Conservation (phyloP, 768 basidiomycete species). For the Tephrocybe sp. region DNA sequence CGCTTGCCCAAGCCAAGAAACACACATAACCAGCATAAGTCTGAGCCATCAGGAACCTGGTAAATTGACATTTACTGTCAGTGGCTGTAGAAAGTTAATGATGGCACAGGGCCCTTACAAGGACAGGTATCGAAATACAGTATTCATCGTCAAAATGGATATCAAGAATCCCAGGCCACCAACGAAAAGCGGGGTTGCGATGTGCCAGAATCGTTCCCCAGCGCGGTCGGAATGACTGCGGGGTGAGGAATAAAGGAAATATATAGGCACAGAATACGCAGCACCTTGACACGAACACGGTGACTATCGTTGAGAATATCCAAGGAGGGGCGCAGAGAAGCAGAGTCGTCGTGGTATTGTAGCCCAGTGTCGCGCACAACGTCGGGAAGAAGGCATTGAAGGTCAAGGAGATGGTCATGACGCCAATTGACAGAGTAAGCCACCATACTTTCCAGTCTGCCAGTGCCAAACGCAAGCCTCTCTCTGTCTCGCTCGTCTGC, state of each 20-base stretch:
- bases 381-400: slow-evolving; percentile 86
- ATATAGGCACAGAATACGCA: slow-evolving; percentile 14
- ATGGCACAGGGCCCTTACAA: slow-evolving; percentile 43
- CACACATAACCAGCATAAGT: slow-evolving; percentile 71
- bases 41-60: slow-evolving; percentile 76
- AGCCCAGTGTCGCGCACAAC: slow-evolving; percentile 71
- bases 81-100: background rate
- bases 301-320: slow-evolving; percentile 59
- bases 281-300: slow-evolving; percentile 54
- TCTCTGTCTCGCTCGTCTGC: slow-evolving; percentile 21
- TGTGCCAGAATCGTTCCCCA: slow-evolving; percentile 78
- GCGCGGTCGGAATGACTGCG: slow-evolving; percentile 72
- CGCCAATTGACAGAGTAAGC: slow-evolving; percentile 63
- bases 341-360: slow-evolving; percentile 61
- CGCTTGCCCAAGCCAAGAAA: slow-evolving; percentile 52
- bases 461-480: slow-evolving; percentile 63
- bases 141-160: slow-evolving; percentile 69
- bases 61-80: background rate
- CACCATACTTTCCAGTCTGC: slow-evolving; percentile 86
- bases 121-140: slow-evolving; percentile 67
- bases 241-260: slow-evolving; percentile 1
- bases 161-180: slow-evolving; percentile 77
- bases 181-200: slow-evolving; percentile 49
- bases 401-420: slow-evolving; percentile 60
- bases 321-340: slow-evolving; percentile 85